Conservation (phyloP, 2,329 filamentous ascomycete genomes). For the Lasiodiplodia sp. region DNA sequence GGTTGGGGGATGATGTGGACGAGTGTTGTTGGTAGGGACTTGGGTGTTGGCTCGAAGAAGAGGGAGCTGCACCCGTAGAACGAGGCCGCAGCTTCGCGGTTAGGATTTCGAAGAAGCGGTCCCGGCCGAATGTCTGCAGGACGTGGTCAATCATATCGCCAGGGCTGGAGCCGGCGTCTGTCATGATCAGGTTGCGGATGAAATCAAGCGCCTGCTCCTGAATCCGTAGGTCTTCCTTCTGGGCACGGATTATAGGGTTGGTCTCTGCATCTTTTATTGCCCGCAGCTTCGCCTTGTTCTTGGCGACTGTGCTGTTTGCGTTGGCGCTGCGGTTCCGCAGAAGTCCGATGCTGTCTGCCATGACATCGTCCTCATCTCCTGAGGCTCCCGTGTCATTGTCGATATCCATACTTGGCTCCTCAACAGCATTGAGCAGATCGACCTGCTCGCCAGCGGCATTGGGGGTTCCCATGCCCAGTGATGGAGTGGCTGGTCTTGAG, state of each 20-base stretch:
- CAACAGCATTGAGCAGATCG: constrained; percentile 63
- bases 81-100: constrained; percentile 72
- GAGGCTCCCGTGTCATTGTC: constrained; percentile 44
- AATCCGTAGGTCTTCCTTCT: constrained; percentile 80
- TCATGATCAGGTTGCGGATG: constrained; percentile 85
- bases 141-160: constrained; percentile 83
- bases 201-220: constrained; percentile 93
- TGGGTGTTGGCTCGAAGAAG: background rate
- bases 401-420: constrained; percentile 51
- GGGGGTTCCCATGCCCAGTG: constrained; percentile 60
- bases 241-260: constrained; percentile 70
- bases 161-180: constrained; percentile 54
- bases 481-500: constrained; percentile 36
- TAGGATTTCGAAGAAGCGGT: constrained; percentile 81
- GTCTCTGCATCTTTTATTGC: constrained; percentile 69
- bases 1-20: constrained; percentile 16
- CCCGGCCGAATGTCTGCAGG: constrained; percentile 76
- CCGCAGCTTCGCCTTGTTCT: constrained; percentile 50
- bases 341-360: constrained; percentile 52
- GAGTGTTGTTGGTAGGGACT: constrained; percentile 30
- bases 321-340: constrained; percentile 39
- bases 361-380: constrained; percentile 51
- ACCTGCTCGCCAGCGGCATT: constrained; percentile 68
- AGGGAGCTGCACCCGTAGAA: background rate
- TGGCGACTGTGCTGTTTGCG: constrained; percentile 43